Evolutionary conservation across 768 basidiomycete species (phyloP).

Genomic region (Termitomyces sp.): DNA sequence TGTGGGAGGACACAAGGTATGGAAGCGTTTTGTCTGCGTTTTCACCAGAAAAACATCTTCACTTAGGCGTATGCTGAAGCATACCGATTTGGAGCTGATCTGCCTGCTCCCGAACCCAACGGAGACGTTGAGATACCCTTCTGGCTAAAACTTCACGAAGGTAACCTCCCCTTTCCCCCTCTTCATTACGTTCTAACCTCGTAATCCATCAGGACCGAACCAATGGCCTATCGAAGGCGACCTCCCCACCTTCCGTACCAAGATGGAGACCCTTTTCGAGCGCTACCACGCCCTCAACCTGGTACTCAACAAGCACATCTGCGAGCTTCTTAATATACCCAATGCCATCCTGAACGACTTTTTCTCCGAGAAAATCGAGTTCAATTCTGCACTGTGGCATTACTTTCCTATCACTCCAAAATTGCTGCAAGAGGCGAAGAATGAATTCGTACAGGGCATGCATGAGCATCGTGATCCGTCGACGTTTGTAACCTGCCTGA

Average conservation of each 20-base stretch:
- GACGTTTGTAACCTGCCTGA: conserved; percentile 25
- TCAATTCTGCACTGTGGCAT: conserved; percentile 25
- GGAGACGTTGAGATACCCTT: conserved; percentile 18
- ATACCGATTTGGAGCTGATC: conserved; percentile 22
- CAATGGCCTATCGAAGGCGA: conserved; percentile 23
- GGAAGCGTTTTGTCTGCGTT: not conserved
- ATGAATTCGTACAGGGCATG: conserved; percentile 25
- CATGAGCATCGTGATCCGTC: conserved; percentile 27
- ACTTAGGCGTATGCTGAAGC: conserved; percentile 24
- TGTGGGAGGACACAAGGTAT: conserved; percentile 19
- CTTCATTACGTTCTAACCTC: not conserved
- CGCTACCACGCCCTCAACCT: conserved; percentile 21
- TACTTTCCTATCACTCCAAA: conserved; percentile 21
- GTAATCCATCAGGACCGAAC: conserved; percentile 18
- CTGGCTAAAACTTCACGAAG: conserved; percentile 25
- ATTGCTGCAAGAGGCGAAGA: conserved; percentile 13
- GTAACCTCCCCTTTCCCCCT: conserved; percentile 6
- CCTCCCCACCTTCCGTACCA: conserved; percentile 20
- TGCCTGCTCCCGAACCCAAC: conserved; percentile 14
- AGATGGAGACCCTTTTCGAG: conserved; percentile 22
- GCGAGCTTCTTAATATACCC: conserved; percentile 18
- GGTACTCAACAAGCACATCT: conserved; percentile 24
- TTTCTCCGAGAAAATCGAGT: conserved; percentile 20
- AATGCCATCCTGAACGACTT: conserved; percentile 17
- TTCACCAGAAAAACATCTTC: not conserved